These are phyloP conservation scores for Ganoderma boninense DNA, from an alignment of 1,284 basidiomycete genomes.

Conservation along the genomic window DNA sequence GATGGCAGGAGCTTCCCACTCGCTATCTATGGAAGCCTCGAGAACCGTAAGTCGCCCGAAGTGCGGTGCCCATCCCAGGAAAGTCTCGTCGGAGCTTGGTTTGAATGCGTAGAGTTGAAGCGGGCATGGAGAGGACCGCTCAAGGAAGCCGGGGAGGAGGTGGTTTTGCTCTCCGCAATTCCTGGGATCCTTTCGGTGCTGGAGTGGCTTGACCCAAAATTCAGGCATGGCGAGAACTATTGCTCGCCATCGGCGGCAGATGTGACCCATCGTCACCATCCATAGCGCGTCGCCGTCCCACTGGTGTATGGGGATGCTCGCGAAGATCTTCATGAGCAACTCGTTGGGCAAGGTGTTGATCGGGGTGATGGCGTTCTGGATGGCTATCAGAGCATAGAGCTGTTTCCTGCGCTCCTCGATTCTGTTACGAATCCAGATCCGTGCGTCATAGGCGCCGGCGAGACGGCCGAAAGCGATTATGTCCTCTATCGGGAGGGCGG, in stretches of 20 bases:
- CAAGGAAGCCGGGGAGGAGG: not conserved
- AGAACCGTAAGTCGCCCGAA: not conserved
- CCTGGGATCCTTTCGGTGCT: too few species aligned
- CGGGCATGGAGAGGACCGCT: not conserved
- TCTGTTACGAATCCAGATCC: not conserved
- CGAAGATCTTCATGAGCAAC: conserved; percentile 5
- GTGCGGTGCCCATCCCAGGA: not conserved
- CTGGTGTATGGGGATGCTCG: not conserved
- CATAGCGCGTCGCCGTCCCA: not conserved
- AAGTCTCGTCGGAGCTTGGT: not conserved
- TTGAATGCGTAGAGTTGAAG: not conserved
- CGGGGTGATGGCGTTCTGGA: not conserved
- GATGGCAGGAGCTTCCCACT: too few species aligned
- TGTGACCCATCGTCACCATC: not conserved
- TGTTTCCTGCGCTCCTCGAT: not conserved
- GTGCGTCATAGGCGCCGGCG: not conserved
- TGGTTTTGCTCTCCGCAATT: not conserved
- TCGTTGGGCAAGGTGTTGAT: conserved; percentile 6
- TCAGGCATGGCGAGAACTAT: not conserved
- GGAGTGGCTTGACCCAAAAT: not conserved
- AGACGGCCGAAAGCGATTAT: not conserved
- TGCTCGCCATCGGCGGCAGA: conserved; percentile 1
- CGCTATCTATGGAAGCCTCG: too few species aligned
- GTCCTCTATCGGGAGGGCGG: not conserved
- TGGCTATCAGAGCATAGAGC: not conserved